These are phyloP conservation scores for Rhizodiscina lignyota DNA, from an alignment of 495 filamentous ascomycete species.

Conservation along the genomic window DNA sequence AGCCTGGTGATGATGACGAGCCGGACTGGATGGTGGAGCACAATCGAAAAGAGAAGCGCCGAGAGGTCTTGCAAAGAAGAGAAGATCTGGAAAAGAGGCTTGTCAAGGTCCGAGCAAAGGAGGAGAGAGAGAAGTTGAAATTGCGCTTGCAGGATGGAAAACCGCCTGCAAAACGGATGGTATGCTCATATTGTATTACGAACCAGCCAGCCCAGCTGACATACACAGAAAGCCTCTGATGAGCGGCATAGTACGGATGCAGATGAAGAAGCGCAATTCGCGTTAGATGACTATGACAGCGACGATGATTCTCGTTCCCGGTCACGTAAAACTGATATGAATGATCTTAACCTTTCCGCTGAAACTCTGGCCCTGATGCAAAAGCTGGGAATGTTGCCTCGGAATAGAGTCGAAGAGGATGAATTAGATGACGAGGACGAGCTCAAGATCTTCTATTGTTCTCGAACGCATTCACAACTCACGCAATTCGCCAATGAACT, in stretches of 20 bases:
- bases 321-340: conserved; percentile 4
- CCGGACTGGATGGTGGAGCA: conserved; percentile 83
- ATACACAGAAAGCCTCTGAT: not conserved
- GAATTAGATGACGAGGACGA: conserved; percentile 33
- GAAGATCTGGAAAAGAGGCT: conserved; percentile 57
- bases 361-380: conserved; percentile 49
- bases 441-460: conserved; percentile 69
- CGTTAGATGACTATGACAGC: conserved; percentile 68
- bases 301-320: conserved; percentile 28
- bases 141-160: conserved; percentile 27
- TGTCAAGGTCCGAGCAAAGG: conserved; percentile 47
- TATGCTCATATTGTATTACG: conserved; percentile 20
- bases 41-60: conserved; percentile 45
- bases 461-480: conserved; percentile 86
- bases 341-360: conserved; percentile 33
- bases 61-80: conserved; percentile 46
- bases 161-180: conserved; percentile 33
- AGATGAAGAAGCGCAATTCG: conserved; percentile 55
- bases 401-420: conserved; percentile 15
- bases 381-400: conserved; percentile 24
- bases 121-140: conserved; percentile 39
- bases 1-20: conserved; percentile 44
- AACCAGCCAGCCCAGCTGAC: too few species aligned
- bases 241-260: conserved; percentile 12
- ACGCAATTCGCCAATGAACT: conserved; percentile 88